These are phyloP conservation scores for Lodderomyces oxycetoniae DNA, from an alignment of 1,139 yeast species.

Conservation along the genomic window DNA sequence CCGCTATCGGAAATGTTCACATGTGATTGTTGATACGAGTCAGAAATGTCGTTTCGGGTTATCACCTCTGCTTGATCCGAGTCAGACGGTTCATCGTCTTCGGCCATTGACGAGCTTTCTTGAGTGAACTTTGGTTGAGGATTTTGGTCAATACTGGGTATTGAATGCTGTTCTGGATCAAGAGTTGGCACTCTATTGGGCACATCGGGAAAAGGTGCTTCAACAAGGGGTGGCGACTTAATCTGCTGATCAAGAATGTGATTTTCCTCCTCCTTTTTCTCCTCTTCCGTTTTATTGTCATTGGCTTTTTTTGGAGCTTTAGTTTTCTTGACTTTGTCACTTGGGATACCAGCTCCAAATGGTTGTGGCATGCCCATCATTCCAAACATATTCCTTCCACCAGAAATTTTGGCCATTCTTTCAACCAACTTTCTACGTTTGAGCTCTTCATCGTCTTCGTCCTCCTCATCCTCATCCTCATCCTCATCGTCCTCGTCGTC, in stretches of 20 bases:
- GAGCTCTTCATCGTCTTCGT: slow-evolving; percentile 70
- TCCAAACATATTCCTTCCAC: slow-evolving; percentile 87
- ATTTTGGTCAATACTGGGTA: slow-evolving; percentile 2
- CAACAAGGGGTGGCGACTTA: slow-evolving; percentile 1
- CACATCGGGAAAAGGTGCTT: slow-evolving; percentile 1
- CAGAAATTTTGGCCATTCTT: slow-evolving; percentile 93
- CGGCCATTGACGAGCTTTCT: slow-evolving; percentile 28
- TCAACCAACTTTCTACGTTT: slow-evolving; percentile 78
- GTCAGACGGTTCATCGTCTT: slow-evolving; percentile 24
- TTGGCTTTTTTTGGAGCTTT: too few species aligned
- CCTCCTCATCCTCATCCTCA: slow-evolving; percentile 25
- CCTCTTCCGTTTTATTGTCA: slow-evolving; percentile 8
- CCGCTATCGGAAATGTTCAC: slow-evolving; percentile 19
- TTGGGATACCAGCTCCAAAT: slow-evolving; percentile 20
- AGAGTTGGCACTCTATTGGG: not conserved
- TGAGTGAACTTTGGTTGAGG: slow-evolving; percentile 10
- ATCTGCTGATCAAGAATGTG: not conserved
- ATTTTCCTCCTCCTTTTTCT: not conserved
- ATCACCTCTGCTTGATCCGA: slow-evolving; percentile 13
- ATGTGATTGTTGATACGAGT: slow-evolving; percentile 2
- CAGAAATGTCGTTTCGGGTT: slow-evolving; percentile 7
- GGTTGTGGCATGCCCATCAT: slow-evolving; percentile 62
- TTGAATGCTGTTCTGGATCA: too few species aligned
- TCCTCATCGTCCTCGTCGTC: slow-evolving; percentile 17
- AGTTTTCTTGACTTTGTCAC: slow-evolving; percentile 1